Evolutionary conservation across 225 moss, liverwort and hornwort species (phyloP), one percentile per base, ranked within the genome.

Genomic region (Bryoerythrophyllum caledonicum): DNA sequence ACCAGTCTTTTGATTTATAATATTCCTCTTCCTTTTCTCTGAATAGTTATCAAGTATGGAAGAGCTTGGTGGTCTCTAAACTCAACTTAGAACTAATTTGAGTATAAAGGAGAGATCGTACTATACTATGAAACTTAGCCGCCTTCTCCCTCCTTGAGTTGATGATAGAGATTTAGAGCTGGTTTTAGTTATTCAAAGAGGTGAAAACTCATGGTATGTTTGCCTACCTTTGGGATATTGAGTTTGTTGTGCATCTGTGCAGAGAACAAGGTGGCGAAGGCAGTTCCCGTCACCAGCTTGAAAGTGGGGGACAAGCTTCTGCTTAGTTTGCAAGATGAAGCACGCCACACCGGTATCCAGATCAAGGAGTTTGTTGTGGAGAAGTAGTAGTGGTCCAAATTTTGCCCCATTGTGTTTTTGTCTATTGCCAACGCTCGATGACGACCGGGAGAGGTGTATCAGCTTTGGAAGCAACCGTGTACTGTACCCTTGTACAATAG

Each of bases 291-390:
- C 28, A 94, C 96, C 2, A 94, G 79, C 76, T 77, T 97, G 76
- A 91, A 91, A 81, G 60, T 81, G 51, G 92, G 94, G 49, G 91
- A 93, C 81, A 74, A 59, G 54, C 83, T 94, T 30, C 74, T 94
- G 65, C 40, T 97, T 66, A 90, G 79, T 72, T 76, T 92, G 63
- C 94, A 93, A 65, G 90, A 79, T 28, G 87, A 80, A 74, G 94
- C 92, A 20, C 92, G 96, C 59, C 94, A 94, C 75, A 94, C 90
- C 21, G 94, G 96, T 67, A 83, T 93, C 63, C 87, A 81, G 71
- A 92, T 97, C 77, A 81, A 93, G 48, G 96, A 97, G 71, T 84
- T 74, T 35, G 70, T 81, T 70, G 65, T 84, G 4, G 78, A 84
- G 80, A 84, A 84, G 60, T 84, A 66, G 5, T 32, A 32, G 32